phyloP scores from a whole-genome alignment of 164 flowering plant species.

The Saururus chinensis region DNA sequence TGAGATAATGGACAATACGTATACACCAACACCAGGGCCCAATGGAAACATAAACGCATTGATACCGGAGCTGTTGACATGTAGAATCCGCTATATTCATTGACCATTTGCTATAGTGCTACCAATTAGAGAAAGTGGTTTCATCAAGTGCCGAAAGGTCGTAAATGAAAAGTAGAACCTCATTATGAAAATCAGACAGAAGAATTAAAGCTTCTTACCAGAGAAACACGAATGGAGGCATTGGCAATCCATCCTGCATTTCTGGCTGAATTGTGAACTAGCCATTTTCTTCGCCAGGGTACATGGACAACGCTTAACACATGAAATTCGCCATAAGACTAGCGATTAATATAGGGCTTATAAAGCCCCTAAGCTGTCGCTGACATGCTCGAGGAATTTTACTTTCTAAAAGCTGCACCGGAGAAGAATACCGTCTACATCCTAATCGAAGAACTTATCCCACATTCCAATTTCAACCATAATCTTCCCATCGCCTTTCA shows the following conservation, averaged over 20 bases:
- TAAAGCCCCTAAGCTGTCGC: too few relatives aligned
- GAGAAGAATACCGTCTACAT: slow-evolving; percentile 3
- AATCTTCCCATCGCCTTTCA: slow-evolving; percentile 14
- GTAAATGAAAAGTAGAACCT: too few relatives aligned
- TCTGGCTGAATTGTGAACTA: slow-evolving; percentile 10
- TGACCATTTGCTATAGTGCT: too few relatives aligned
- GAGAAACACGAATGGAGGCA: slow-evolving; percentile 11
- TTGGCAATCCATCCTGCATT: slow-evolving; percentile 21
- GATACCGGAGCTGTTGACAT: too few relatives aligned
- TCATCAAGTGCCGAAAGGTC: too few relatives aligned
- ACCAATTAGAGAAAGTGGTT: too few relatives aligned
- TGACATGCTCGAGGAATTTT: background rate
- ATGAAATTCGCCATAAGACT: background rate
- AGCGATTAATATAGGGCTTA: background rate
- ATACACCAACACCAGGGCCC: too few relatives aligned
- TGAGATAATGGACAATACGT: too few relatives aligned
- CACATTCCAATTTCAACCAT: slow-evolving; percentile 22
- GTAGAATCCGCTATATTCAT: too few relatives aligned
- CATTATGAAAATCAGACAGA: background rate
- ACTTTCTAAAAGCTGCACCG: slow-evolving; percentile 11
- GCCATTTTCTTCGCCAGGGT: slow-evolving; percentile 5
- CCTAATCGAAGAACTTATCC: slow-evolving; percentile 21
- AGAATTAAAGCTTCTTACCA: slow-evolving; percentile 9
- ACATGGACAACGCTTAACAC: background rate
- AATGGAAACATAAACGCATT: too few relatives aligned